Evolutionary conservation across 2,329 filamentous ascomycete genomes (phyloP).

Genomic region (Pseudocercospora eumusae): DNA sequence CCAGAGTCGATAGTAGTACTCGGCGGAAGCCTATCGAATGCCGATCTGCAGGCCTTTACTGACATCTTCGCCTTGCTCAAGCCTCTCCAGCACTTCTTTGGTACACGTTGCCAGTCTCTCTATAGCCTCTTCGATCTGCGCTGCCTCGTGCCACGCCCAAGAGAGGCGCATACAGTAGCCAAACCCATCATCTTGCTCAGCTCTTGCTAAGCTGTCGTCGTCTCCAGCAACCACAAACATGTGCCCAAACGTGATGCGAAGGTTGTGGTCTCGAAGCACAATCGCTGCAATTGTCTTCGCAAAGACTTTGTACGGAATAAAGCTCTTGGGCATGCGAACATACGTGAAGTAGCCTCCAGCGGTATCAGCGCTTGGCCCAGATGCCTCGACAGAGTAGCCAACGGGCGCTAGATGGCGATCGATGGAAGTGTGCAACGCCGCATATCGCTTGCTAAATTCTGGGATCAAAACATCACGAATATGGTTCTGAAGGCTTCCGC

Average conservation of each 20-base stretch:
- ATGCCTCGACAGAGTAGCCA: constrained; percentile 55
- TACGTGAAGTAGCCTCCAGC: constrained; percentile 74
- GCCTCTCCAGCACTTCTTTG: constrained; percentile 7
- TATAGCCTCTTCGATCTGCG: constrained; percentile 17
- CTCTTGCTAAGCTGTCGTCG: constrained; percentile 9
- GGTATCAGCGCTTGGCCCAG: constrained; percentile 38
- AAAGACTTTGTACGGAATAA: constrained; percentile 11
- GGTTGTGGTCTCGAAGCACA: constrained; percentile 16
- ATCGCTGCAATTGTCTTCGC: constrained; percentile 20
- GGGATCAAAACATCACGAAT: constrained; percentile 57
- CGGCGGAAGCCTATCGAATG: constrained; percentile 14
- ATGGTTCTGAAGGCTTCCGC: constrained; percentile 54
- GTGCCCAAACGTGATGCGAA: constrained; percentile 21
- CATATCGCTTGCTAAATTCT: constrained; percentile 56
- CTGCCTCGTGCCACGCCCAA: constrained; percentile 19
- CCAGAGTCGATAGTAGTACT: not conserved
- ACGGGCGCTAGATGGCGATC: constrained; percentile 61
- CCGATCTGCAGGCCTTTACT: constrained; percentile 14
- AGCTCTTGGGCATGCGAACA: constrained; percentile 14
- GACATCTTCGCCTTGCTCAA: constrained; percentile 19
- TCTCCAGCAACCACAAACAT: constrained; percentile 25
- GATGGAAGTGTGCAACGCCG: constrained; percentile 61
- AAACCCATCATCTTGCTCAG: constrained; percentile 17
- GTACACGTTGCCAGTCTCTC: constrained; percentile 17
- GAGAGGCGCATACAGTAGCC: constrained; percentile 19